Evolutionary conservation across 441 rosid species (phyloP), one percentile per base, ranked within the genome.

Genomic region (Cnidoscolus chayamansa): DNA sequence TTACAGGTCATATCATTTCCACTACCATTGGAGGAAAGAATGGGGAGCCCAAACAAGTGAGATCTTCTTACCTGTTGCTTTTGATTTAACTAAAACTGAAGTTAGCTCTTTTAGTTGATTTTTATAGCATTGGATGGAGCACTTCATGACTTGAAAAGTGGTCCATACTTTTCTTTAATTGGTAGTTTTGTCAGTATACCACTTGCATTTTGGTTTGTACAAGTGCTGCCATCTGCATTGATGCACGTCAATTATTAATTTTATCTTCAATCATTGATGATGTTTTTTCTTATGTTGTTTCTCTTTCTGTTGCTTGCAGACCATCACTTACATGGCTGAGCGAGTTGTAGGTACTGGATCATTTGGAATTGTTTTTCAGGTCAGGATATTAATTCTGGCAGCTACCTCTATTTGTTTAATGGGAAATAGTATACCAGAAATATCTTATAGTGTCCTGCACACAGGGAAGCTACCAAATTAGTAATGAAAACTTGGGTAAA

Each of bases 1-100:
- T n/a, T 51, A 51, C 16, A 13, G 56, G 56, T 15, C 56, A 51
- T 51, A 51, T 51, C n/a, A 51, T 51, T 3, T 51, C 56, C 56
- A 51, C 56, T 15, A 51, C 56, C 56, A 51, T 51, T 51, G 56
- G 56, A 15, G 56, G 56, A 17, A 51, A 51, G 56, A 51, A 51
- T 51, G 56, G 56, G 56, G 56, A 51, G 56, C 56, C 56, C 17
- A 51, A 51, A 51, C 56, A 51, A 16, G 56, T 51, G 56, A 51
- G 56, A 19, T 16, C 17, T 51, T 51, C 7, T 13, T 13, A 15
- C n/a, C 40, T 35, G 40, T 35, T 35, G 5, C n/a, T 51, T 51
- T 55, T 19, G 11, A 17, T 55, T 55, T 55, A 2, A 55, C 30
- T 19, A 0, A 55, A 55, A 17, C 30, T 17, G 10, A 54, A 25